These are phyloP conservation scores for Oryza punctata DNA, from an alignment of 176 grass and related monocot species.

Conservation along the genomic window DNA sequence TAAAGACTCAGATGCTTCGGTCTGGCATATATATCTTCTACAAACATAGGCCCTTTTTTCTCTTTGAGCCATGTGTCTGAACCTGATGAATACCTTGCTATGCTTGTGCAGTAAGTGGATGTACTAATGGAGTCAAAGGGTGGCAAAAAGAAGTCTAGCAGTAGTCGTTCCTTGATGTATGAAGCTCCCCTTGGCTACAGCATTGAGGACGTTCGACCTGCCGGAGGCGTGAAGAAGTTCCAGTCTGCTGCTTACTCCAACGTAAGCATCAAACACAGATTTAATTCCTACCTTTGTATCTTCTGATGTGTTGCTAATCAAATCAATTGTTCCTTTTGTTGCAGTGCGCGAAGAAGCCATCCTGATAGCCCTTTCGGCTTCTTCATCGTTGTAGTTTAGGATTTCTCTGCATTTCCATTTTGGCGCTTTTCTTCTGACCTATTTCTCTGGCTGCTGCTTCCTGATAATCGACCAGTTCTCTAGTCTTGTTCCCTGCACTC, in stretches of 20 bases:
- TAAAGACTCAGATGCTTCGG: not conserved
- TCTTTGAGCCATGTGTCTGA: not conserved
- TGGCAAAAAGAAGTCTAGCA: constrained; percentile 68
- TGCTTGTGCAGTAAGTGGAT: constrained; percentile 53
- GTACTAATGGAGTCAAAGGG: constrained; percentile 85
- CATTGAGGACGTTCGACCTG: constrained; percentile 84
- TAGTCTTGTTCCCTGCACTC: constrained; percentile 36
- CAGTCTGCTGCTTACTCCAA: constrained; percentile 86
- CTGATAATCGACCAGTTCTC: constrained; percentile 50
- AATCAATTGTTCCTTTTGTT: constrained; percentile 24
- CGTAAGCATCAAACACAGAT: constrained; percentile 36
- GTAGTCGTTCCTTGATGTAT: constrained; percentile 76
- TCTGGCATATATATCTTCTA: not conserved
- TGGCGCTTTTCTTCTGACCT: constrained; percentile 41
- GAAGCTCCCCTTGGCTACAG: constrained; percentile 82
- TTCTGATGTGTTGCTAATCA: constrained; percentile 1
- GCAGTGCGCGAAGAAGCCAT: constrained; percentile 82
- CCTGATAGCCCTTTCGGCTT: constrained; percentile 61
- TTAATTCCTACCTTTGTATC: not conserved
- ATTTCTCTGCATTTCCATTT: constrained; percentile 48
- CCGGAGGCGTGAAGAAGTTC: constrained; percentile 71
- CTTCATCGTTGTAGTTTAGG: constrained; percentile 50
- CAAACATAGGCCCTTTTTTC: not conserved
- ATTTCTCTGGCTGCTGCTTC: constrained; percentile 75
- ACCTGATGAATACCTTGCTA: not conserved